Percentiles rank a stretch among this genome's conserved stretches.
These are phyloP conservation scores for Wallemia ichthyophaga DNA, from an alignment of 1,284 basidiomycete genomes.

Conservation along the genomic window DNA sequence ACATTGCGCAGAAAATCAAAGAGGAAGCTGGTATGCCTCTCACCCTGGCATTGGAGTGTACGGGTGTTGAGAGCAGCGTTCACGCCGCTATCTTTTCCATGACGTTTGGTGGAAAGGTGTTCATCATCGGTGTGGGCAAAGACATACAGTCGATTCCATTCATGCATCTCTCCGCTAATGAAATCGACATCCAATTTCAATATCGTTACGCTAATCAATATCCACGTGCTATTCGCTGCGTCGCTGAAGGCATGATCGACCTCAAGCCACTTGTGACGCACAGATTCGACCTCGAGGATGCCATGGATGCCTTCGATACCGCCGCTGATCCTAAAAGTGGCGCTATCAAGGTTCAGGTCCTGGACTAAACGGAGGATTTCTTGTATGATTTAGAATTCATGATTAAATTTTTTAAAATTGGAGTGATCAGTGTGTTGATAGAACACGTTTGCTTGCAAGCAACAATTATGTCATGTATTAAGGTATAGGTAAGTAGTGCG, in stretches of 20 bases:
- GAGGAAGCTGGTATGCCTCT: constrained; percentile 12
- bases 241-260: constrained; percentile 44
- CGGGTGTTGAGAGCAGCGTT: constrained; percentile 62
- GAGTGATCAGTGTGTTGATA: too few species aligned
- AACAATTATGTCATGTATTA: too few species aligned
- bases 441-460: too few species aligned
- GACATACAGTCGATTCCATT: constrained; percentile 17
- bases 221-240: constrained; percentile 50
- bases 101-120: constrained; percentile 20
- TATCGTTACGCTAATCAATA: constrained; percentile 25
- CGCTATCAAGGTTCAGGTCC: constrained; percentile 25
- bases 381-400: background rate
- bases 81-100: constrained; percentile 39
- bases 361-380: too few species aligned
- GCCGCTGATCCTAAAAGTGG: constrained; percentile 38
- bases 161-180: constrained; percentile 21
- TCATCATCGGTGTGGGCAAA: constrained; percentile 24
- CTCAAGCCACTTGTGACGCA: constrained; percentile 70
- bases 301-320: constrained; percentile 46
- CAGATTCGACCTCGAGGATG: constrained; percentile 40
- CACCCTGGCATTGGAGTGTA: constrained; percentile 42
- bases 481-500: too few species aligned
- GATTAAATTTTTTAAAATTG: too few species aligned
- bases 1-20: constrained; percentile 14
- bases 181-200: constrained; percentile 23